Evolutionary conservation across 75 land plant species (phyloP), one percentile per base, ranked within the genome.

Genomic region (Selaginella moellendorffii): DNA sequence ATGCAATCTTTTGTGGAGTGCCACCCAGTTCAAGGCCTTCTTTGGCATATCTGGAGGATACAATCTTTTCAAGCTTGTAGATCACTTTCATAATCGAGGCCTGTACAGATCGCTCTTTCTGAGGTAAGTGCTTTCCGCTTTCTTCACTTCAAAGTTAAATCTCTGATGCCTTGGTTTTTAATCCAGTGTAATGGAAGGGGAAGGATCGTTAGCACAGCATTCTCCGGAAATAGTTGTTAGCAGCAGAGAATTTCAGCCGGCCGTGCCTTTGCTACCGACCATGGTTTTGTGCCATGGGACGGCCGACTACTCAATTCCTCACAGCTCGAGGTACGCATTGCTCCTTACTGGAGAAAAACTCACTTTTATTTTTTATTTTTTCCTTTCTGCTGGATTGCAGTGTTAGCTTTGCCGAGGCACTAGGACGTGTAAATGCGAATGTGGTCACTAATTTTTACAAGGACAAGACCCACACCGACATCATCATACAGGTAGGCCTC

Each of bases 31-130:
- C 46, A 85, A 83, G 52, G 89, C 95, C 24, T 93, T 78, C 59
- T 73, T 93, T 76, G 98, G 83, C 67, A 65, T 88, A 36, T 93
- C 98, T 65, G 98, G 98, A 53, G 98, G 98, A 96, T 93, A 93
- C 64, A 93, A 93, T 54, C 66, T 93, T 26, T 21, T 62, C 12
- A 75, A 76, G 30, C 75, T 93, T 17, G 73, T 85, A 30, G 96
- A 88, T 71, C 85, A 93, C 67, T 93, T 93, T 67, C 96, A 93
- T 58, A 71, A 60, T 5, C 82, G 98, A 42, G 98, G 95, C 52
- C 61, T 88, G 23, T 88, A 85, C 58, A 79, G 82, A 26, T 73
- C 77, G 0, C 73, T 93, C 18, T 93, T 93, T 74, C 62, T 83
- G 19, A 82, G 98, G 98, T 88, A 75, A 1, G 17, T 26, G 29